Base-by-base conservation (phyloP, 768 basidiomycete genomes). In the Daedaleopsis sinensis region DNA sequence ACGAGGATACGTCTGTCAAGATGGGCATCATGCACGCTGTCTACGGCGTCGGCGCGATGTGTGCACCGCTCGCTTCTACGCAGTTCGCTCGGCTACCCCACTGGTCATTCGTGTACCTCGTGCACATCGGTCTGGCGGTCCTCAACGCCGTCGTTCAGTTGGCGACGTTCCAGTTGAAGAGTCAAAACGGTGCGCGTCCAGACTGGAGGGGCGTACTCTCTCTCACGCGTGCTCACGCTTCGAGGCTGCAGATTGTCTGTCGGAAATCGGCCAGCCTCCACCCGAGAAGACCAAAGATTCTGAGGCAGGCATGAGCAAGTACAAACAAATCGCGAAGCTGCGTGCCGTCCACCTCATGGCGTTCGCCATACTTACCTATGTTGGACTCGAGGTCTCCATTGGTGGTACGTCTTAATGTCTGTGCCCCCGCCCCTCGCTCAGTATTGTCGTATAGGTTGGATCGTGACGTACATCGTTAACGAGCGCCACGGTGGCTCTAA, bases 11-110 rank as follows among this genome's bases (percentile, higher is more conserved):
- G 0, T 80, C 84, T 60, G 69, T 73, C 0, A 90, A 89, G 70
- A 88, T 93, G 84, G 84, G 59, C 13, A 52, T 58, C 39, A 58
- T 65, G 59, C 37, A 54, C 65, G 86, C 86, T 10, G 77, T 82
- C 1, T 90, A 89, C 67, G 89, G 90, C 43, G 48, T 75, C 21
- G 84, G 84, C 1, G 84, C 83, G 2, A 77, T 83, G 61, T 72
- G 77, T 13, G 72, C 82, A 0, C 84, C 84, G 13, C 73, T 85
- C 18, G 78, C 82, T 1, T 77, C 84, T 0, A 85, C 84, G 4
- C 80, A 81, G 59, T 84, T 85, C 62, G 71, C 82, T 15, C 36
- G 32, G 16, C 23, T 55, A 1, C 52, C 23, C 7, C 72, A 73
- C 24, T 81, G 80, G 80, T 75, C 73, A 13, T 77, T 74, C 56